Percentiles rank a stretch among this genome's conserved stretches.
Conservation (phyloP, 2,329 filamentous ascomycete genomes). For the Apiospora saccharicola region DNA sequence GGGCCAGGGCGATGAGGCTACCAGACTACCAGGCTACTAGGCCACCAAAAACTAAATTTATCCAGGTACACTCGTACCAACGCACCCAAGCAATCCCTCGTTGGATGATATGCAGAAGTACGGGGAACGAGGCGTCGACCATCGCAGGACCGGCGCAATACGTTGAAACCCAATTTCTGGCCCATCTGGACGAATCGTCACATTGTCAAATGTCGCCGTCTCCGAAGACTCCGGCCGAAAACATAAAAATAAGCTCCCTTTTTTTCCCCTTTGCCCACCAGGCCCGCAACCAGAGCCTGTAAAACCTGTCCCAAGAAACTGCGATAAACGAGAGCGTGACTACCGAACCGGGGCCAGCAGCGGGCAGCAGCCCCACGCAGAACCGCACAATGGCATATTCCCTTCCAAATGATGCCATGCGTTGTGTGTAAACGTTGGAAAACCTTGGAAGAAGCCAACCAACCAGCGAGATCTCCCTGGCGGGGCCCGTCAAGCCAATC, state of each 20-base stretch:
- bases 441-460: neutral
- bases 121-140: conserved; percentile 8
- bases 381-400: neutral
- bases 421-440: neutral
- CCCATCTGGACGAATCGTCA: neutral
- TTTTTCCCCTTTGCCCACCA: too few relatives aligned
- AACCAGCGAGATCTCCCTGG: conserved; percentile 6
- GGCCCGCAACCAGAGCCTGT: neutral
- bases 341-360: too few relatives aligned
- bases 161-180: conserved; percentile 16
- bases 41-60: conserved; percentile 15
- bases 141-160: neutral
- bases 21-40: neutral
- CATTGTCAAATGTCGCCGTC: neutral
- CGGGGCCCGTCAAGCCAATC: neutral
- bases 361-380: neutral
- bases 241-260: neutral
- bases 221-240: neutral
- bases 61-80: neutral
- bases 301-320: neutral
- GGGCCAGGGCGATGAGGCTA: neutral
- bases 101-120: neutral
- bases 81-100: neutral
- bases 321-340: neutral
- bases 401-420: conserved; percentile 3